Evolutionary conservation across 257 asterid genomes (phyloP), one percentile per base, ranked within the genome.

Genomic region (Penstemon barbatus): DNA sequence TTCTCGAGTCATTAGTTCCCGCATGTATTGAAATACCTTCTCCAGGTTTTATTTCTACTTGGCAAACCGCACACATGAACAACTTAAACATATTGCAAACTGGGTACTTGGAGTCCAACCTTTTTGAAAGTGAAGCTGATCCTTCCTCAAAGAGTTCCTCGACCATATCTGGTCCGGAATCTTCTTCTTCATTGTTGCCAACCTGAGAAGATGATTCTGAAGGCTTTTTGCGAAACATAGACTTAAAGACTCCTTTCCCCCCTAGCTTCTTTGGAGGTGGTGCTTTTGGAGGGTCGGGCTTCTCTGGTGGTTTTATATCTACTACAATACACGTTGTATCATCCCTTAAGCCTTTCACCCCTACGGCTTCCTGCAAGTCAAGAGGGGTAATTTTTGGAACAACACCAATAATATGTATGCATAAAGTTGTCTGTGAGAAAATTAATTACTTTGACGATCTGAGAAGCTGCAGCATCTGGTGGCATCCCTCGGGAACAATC

Each of bases 111-210:
- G 89, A 53, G 64, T 87, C 96, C 87, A 94, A 82, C 88, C 99
- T 91, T 80, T 94, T 92, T 36, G 98, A 80, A 75, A 94, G 98
- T 48, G 77, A 83, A 37, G 99, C 98, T 1, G 99, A 94, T 51
- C 99, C 98, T 81, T 87, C 97, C 80, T 94, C 99, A 12, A 87
- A 87, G 73, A 94, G 78, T 76, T 91, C 99, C 84, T 91, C 97
- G 57, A 94, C 98, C 37, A 70, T 72, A 46, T 82, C 94, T 5
- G 85, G 91, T 71, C 87, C 96, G 5, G 37, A 51, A 59, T 70
- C 76, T 73, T 86, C 93, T 70, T 87, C 88, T 81, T 25, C 33
- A 25, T 25, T 25, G 2, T 84, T 78, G 55, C 74, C 86, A 52
- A 65, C 45, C 25, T 79, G 79, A 59, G 95, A 84, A 68, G 91